phyloP scores from a whole-genome alignment of 257 asterid genomes.

The Capsicum pubescens region DNA sequence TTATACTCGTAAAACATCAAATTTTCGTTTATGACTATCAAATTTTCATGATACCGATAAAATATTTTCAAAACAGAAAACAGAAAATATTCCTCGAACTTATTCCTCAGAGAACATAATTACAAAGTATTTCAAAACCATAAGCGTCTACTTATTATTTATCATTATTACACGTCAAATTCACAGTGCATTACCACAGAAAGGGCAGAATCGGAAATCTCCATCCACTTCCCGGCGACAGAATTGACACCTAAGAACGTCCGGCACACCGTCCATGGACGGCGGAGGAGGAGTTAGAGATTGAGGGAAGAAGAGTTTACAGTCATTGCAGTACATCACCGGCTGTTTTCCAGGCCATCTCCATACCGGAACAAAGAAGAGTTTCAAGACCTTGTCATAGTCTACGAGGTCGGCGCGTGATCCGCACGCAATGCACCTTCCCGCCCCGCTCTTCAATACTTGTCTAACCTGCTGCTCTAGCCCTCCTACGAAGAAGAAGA shows the following conservation, averaged over 20 bases:
- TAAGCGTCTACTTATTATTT: neutral
- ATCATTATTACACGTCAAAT: neutral
- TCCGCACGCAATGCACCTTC: constrained; percentile 78
- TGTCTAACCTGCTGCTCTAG: constrained; percentile 71
- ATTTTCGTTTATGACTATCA: no score
- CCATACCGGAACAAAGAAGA: constrained; percentile 87
- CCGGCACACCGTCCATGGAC: constrained; percentile 31
- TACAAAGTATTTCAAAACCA: neutral
- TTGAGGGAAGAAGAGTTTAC: constrained; percentile 69
- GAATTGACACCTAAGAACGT: constrained; percentile 45
- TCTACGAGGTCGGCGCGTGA: constrained; percentile 78
- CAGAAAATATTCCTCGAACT: neutral
- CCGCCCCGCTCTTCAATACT: constrained; percentile 65
- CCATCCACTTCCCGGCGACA: constrained; percentile 63
- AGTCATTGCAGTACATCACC: constrained; percentile 59
- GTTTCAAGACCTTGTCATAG: constrained; percentile 73
- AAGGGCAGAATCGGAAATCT: constrained; percentile 73
- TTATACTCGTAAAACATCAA: neutral
- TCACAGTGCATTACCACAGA: constrained; percentile 65
- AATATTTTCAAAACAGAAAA: neutral
- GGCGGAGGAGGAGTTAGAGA: constrained; percentile 44
- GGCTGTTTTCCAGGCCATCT: constrained; percentile 84
- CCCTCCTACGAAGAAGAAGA: constrained; percentile 84
- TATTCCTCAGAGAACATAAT: neutral
- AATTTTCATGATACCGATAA: no score